Conservation (phyloP, 345 rosid genomes). For the Euclidium syriacum region DNA sequence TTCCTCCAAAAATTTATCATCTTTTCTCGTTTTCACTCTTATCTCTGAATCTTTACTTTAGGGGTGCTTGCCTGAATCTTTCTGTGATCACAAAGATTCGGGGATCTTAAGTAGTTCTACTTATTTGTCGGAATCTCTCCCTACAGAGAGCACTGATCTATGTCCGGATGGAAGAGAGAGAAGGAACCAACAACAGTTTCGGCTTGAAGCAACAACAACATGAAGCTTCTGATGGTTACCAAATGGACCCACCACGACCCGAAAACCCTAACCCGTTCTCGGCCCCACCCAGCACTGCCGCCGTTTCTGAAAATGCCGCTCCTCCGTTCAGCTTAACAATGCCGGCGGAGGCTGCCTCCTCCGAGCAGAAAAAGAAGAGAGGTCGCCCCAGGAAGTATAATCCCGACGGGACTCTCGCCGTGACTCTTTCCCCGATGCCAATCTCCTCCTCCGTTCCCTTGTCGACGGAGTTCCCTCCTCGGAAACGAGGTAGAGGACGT, state of each 20-base stretch:
- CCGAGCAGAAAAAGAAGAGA: conserved; percentile 73
- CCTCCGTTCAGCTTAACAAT: conserved; percentile 30
- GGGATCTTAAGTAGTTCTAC: conserved; percentile 23
- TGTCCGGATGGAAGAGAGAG: conserved; percentile 65
- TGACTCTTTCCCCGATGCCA: conserved; percentile 83
- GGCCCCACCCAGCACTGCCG: conserved; percentile 23
- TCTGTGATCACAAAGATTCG: conserved; percentile 28
- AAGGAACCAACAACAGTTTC: conserved; percentile 42
- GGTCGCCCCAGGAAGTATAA: conserved; percentile 88
- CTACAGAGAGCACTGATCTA: conserved; percentile 28
- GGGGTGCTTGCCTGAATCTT: conserved; percentile 8
- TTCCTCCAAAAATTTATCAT: neutral
- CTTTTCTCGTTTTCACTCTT: neutral
- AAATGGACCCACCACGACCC: conserved; percentile 42
- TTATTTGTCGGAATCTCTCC: conserved; percentile 28
- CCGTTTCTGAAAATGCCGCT: conserved; percentile 19
- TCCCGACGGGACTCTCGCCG: conserved; percentile 53
- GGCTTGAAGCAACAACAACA: conserved; percentile 42
- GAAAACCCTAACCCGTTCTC: conserved; percentile 40
- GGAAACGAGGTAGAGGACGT: conserved; percentile 66
- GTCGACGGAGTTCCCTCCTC: conserved; percentile 44
- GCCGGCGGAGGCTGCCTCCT: conserved; percentile 28
- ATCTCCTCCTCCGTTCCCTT: conserved; percentile 84
- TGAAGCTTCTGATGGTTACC: conserved; percentile 48
- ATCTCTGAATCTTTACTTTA: conserved; percentile 16